Evolutionary conservation across 2,329 filamentous ascomycete genomes (phyloP), one percentile per base, ranked within the genome.

Genomic region (Colletotrichum tamarilloi): DNA sequence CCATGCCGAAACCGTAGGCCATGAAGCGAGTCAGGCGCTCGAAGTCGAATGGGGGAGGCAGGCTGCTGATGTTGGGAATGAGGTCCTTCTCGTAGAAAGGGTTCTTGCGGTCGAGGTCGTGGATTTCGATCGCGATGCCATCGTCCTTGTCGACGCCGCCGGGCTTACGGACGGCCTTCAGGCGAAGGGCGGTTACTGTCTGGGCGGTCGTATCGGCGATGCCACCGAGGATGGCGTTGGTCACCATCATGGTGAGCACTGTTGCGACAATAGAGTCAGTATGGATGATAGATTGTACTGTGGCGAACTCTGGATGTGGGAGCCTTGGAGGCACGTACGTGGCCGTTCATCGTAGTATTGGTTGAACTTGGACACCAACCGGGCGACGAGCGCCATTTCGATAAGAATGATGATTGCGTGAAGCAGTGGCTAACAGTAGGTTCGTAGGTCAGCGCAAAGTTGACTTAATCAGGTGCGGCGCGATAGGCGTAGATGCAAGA

Each of bases 181-280:
- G 84, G 72, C 94, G 92, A 73, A 98, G 90, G 24, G 95, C 91
- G 3, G 97, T 97, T 81, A 99, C 93, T 72, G 94, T 92, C 83
- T 99, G 97, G 72, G 97, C 97, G 60, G 97, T 94, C 42, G 97
- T 98, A 84, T 99, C 97, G 83, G 97, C 97, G 77, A 99, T 93
- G 78, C 97, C 97, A 85, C 95, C 95, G 72, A 99, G 91, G 69
- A 98, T 93, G 77, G 97, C 94, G 86, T 99, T 99, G 82, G 96
- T 98, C 81, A 98, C 94, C 96, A 99, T 99, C 84, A 97, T 99
- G 75, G 97, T 99, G 79, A 99, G 90, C 55, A 99, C 94, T 94
- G 81, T 72, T 64, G 49, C 72, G 42, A 42, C 6, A n/a, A 30
- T 35, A 42, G 69, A 60, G 65, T 75, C 63, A 73, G 59, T 59